Base-by-base conservation (phyloP, 768 basidiomycete genomes). In the Aureoboletus auriporus region DNA sequence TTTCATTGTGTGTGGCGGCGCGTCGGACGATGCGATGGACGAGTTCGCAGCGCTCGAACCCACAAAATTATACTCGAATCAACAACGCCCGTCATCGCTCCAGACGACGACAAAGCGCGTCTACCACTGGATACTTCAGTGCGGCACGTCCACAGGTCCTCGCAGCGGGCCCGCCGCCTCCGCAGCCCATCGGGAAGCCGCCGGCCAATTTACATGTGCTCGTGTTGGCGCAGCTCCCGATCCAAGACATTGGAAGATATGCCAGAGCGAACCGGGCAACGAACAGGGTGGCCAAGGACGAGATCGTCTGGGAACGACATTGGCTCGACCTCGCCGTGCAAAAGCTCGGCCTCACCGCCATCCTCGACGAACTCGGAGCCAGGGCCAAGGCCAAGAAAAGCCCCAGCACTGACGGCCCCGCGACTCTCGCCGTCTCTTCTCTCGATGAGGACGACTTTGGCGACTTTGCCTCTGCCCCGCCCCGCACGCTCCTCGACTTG, bases 11-110 rank as follows among this genome's bases (percentile, higher is more conserved):
- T 23, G 20, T 23, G 20, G 20, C 20, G 4, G 20, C 20, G 20
- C 20, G 20, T 23, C 20, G 20, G 20, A 23, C 20, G 47, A 46
- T 46, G 51, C 52, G 50, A 89, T 91, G 89, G 85, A 94, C 71
- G 89, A 88, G 68, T 93, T 93, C 68, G 75, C 82, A n/a, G 78
- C 89, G 0, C 79, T 94, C 35, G 86, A 92, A 62, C 91, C 92
- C 4, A 78, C 79, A 20, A 79, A 75, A 45, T 69, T 86, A 14
- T 76, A 83, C 60, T 53, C 64, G 35, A 56, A 46, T 37, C 62
- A 69, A 13, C 62, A 65, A 28, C 57, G 65, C 6, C n/a, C 40
- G 13, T 13, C 47, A 8, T 26, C 52, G 29, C 13, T 43, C 0
- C 26, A 23, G 12, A 33, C 50, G 9, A 23, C 42, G 51, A 47